Evolutionary conservation across 2,329 filamentous ascomycete genomes (phyloP), one percentile per base, ranked within the genome.

Genomic region (Tolypocladium cylindrosporum): DNA sequence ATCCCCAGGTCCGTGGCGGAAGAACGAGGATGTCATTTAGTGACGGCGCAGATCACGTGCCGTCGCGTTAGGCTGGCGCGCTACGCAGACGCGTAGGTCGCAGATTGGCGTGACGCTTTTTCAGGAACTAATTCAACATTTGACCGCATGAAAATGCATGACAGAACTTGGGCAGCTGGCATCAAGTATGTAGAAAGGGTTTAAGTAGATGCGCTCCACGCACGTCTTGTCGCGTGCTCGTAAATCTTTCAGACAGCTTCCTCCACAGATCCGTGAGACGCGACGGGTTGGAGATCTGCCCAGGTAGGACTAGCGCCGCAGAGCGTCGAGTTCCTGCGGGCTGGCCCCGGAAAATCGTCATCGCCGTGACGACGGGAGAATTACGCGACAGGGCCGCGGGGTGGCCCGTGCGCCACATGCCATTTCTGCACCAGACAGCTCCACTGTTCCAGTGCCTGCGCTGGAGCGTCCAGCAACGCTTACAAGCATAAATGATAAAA

Each of bases 351-450:
- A 61, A 65, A 64, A 65, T 64, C 64, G 65, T 66, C 66, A 71
- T 72, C 65, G 63, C 69, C 67, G 62, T 63, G 70, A 72, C 70
- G 68, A 72, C 70, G 61, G 61, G 53, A 21, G 51, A 59, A 58
- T 48, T 54, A 31, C 34, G 51, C 56, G 66, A 61, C 59, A 40
- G 19, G 57, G 41, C 59, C 65, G 56, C 10, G 0, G 9, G 3
- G 36, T 52, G 68, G 63, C 34, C 61, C 64, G 66, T 67, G 68
- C 67, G 51, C 57, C 4, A 57, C 62, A 61, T 66, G 57, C 66
- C 62, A 40, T 19, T 36, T 14, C 24, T 40, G 59, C 36, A 21
- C 36, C 51, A 50, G n/a, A n/a, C 40, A 41, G 16, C 27, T 31
- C 27, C 27, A 31, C 27, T 31, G 31, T 16, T 41, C 40, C 40